Evolutionary conservation across 169 alveolate genomes (phyloP).

Genomic region (Cryptosporidium sp.): DNA sequence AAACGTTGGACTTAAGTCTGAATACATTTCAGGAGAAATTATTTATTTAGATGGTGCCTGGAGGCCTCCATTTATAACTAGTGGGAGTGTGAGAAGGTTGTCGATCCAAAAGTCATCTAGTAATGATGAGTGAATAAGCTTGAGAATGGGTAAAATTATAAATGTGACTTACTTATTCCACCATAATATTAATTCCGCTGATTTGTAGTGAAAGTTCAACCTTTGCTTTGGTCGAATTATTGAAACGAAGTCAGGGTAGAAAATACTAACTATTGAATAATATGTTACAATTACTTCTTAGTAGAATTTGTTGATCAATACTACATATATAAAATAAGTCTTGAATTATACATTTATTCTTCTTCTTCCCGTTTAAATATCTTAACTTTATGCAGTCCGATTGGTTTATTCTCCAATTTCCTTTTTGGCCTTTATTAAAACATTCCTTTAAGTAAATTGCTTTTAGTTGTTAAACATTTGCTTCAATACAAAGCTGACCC

Average conservation of each 20-base stretch:
- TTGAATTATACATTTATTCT: too few relatives aligned
- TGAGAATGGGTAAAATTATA: not conserved
- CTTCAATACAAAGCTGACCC: not conserved
- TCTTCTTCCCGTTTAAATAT: not conserved
- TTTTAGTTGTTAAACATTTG: not conserved
- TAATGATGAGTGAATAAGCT: conserved; percentile 8
- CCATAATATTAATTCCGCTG: not conserved
- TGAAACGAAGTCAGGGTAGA: not conserved
- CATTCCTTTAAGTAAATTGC: not conserved
- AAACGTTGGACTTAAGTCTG: conserved; percentile 77
- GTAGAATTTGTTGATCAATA: not conserved
- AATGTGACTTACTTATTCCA: not conserved
- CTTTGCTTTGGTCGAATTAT: not conserved
- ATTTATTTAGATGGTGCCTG: conserved; percentile 86
- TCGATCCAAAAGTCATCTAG: conserved; percentile 30
- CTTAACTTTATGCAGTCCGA: not conserved
- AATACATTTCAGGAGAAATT: conserved; percentile 80
- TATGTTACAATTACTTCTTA: not conserved
- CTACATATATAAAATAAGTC: not conserved
- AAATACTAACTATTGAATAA: too few relatives aligned
- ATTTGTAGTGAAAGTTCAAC: too few relatives aligned
- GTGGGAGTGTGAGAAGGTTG: conserved; percentile 16
- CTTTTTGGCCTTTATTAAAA: not conserved
- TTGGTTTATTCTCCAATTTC: too few relatives aligned
- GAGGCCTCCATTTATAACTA: conserved; percentile 76